phyloP scores from a whole-genome alignment of 2,329 filamentous ascomycete species.

The Microascus cirrosus region DNA sequence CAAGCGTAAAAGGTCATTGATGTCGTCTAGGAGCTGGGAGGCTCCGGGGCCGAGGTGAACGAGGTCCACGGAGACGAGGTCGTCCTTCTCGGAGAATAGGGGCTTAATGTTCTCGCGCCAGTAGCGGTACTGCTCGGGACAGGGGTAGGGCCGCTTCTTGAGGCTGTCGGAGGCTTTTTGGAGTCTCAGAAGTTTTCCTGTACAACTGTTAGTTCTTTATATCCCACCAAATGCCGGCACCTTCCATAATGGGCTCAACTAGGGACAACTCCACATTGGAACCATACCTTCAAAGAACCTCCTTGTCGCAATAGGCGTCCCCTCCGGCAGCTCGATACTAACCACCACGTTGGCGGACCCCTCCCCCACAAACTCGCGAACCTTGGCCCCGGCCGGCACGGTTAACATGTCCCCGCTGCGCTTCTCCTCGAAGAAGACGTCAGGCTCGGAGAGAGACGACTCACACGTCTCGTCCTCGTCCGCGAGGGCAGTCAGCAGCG shows the following conservation, averaged over 20 bases:
- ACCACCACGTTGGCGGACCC: conserved; percentile 73
- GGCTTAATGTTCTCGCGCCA: conserved; percentile 7
- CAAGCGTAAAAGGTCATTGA: conserved; percentile 41
- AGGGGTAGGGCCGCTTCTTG: conserved; percentile 8
- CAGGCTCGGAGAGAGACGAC: conserved; percentile 1
- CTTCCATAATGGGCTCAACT: conserved; percentile 9
- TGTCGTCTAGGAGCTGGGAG: conserved; percentile 20
- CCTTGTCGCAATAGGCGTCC: conserved; percentile 14
- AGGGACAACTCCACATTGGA: conserved; percentile 7
- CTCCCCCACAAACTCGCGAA: conserved; percentile 41
- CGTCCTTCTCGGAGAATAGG: conserved; percentile 7
- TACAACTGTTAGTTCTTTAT: background rate
- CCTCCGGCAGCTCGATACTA: conserved; percentile 34
- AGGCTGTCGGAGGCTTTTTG: conserved; percentile 8
- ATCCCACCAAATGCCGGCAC: background rate
- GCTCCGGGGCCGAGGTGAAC: conserved; percentile 16
- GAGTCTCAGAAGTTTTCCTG: conserved; percentile 10
- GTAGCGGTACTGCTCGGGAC: conserved; percentile 8
- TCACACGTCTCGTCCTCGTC: conserved; percentile 2
- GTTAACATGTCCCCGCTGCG: background rate
- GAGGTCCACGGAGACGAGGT: conserved; percentile 43
- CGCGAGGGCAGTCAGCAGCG: background rate
- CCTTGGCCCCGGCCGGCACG: conserved; percentile 7
- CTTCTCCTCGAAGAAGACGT: background rate
- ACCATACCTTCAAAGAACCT: conserved; percentile 22